Base-by-base conservation (phyloP, 768 basidiomycete species). In the Naganishia vaughanmartiniae region DNA sequence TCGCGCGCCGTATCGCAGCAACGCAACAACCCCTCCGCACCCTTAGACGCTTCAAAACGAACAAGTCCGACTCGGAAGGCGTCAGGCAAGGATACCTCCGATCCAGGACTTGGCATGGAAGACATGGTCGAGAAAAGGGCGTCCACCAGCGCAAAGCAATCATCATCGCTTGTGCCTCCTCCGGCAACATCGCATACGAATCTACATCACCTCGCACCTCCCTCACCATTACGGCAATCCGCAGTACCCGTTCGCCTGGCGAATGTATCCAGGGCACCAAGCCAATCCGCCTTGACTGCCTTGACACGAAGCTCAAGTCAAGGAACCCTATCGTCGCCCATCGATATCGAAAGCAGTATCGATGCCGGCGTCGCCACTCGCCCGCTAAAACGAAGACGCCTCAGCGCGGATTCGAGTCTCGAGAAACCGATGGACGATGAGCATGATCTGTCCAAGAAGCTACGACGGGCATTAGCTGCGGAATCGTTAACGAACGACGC, bases 251-350 rank as follows among this genome's bases (percentile, higher is more conserved):
- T 30, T n/a, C 60, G 60, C 26, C 33, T 63, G 10, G n/a, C 31
- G 14, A 42, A 63, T 12, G 46, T 28, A 24, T n/a, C 60, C 46
- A 21, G n/a, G 0, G 19, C 7, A 2, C 21, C n/a, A 21, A 58
- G 34, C 12, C 57, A 58, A n/a, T 39, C 60, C 60, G n/a, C 39
- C 39, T 39, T 12, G n/a, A 26, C 60, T 26, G 36, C 60, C 26
- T 42, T 63, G 42, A 63, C 60, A 15, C 39, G 60, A 24, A 63
- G 60, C 19, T 45, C 60, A 2, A 63, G 60, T 42, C 60, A 63
- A 26, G 39, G 39, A 19, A 26, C 60, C 9, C 2, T 24, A 4
- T 34, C 34, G 1, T 15, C 24, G n/a, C 36, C 34, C 57, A 17
- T 30, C 42, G 60, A 63, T 51, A 21, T 26, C 48, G 48, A 51